Percentiles rank a stretch among this genome's conserved stretches.
Evolutionary conservation across 371 early-diverging fungal genomes (phyloP).

Genomic region (Mucor saturninus): DNA sequence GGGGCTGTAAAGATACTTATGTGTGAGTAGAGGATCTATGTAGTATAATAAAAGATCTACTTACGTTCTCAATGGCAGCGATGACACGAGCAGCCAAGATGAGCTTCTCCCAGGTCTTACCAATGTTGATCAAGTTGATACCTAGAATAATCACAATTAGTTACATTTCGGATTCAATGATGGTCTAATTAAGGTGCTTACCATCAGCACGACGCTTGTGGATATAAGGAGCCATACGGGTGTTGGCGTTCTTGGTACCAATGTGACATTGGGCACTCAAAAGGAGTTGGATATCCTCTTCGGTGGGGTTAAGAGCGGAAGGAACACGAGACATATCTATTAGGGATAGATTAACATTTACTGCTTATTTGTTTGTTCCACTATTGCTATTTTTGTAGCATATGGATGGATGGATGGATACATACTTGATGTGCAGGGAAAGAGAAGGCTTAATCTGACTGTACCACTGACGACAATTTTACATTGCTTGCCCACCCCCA

Average conservation of each 20-base stretch:
- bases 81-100: slow-evolving; percentile 98
- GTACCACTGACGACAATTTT: slow-evolving; percentile 6
- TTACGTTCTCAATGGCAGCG: slow-evolving; percentile 92
- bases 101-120: slow-evolving; percentile 99
- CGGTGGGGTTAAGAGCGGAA: slow-evolving; percentile 70
- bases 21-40: neutral
- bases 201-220: slow-evolving; percentile 96
- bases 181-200: slow-evolving; percentile 16
- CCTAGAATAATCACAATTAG: slow-evolving; percentile 12
- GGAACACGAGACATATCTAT: slow-evolving; percentile 38
- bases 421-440: slow-evolving; percentile 36
- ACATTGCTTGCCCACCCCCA: slow-evolving; percentile 4
- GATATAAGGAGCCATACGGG: slow-evolving; percentile 91
- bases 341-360: neutral
- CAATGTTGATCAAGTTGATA: slow-evolving; percentile 97
- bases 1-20: slow-evolving; percentile 54
- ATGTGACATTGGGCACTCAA: slow-evolving; percentile 93
- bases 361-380: neutral
- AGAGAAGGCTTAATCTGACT: slow-evolving; percentile 30
- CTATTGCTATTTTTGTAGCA: neutral
- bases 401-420: slow-evolving; percentile 25
- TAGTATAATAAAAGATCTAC: slow-evolving; percentile 9
- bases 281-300: slow-evolving; percentile 91
- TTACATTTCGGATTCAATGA: neutral
- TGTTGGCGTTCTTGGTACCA: slow-evolving; percentile 91